Percentiles rank a stretch among this genome's conserved stretches.
phyloP scores from a whole-genome alignment of 2,329 filamentous ascomycete species.

The Aspergillus luchuensis region DNA sequence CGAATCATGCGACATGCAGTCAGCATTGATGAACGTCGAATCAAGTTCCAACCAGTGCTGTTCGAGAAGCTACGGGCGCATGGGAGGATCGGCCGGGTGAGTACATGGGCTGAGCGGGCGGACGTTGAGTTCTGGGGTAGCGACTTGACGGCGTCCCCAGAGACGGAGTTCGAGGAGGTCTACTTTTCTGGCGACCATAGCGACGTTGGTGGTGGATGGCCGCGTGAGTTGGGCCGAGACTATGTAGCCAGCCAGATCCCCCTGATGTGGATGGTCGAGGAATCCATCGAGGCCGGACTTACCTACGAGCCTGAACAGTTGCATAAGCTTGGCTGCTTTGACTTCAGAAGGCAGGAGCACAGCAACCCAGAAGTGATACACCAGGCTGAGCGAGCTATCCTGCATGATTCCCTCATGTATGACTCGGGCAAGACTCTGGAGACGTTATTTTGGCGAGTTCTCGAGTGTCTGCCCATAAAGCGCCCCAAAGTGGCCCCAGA shows the following conservation, averaged over 20 bases:
- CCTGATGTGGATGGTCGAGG: constrained; percentile 68
- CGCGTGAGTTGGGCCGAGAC: constrained; percentile 44
- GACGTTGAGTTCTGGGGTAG: constrained; percentile 7
- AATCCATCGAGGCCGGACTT: constrained; percentile 65
- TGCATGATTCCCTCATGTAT: constrained; percentile 23
- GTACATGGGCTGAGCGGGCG: constrained; percentile 25
- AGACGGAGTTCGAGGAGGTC: constrained; percentile 68
- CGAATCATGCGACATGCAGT: constrained; percentile 56
- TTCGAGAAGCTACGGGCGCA: constrained; percentile 14
- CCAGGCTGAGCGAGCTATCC: constrained; percentile 12
- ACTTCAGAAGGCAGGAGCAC: constrained; percentile 1
- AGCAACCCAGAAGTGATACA: constrained; percentile 10
- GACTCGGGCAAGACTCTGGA: constrained; percentile 18
- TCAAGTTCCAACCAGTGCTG: constrained; percentile 48
- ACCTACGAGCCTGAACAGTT: constrained; percentile 56
- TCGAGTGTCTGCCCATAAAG: constrained; percentile 23
- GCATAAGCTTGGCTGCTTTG: constrained; percentile 22
- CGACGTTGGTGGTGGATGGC: constrained; percentile 75
- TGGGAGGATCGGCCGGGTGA: constrained; percentile 7
- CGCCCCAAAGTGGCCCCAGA: constrained; percentile 19
- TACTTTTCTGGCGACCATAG: constrained; percentile 72
- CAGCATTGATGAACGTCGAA: constrained; percentile 55
- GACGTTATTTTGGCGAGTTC: constrained; percentile 23
- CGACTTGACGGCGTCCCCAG: neutral
- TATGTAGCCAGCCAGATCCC: constrained; percentile 65